Percentiles rank a stretch among this genome's conserved stretches.
Evolutionary conservation across 2,329 filamentous ascomycete genomes (phyloP).

Genomic region (Fusarium agapanthi): DNA sequence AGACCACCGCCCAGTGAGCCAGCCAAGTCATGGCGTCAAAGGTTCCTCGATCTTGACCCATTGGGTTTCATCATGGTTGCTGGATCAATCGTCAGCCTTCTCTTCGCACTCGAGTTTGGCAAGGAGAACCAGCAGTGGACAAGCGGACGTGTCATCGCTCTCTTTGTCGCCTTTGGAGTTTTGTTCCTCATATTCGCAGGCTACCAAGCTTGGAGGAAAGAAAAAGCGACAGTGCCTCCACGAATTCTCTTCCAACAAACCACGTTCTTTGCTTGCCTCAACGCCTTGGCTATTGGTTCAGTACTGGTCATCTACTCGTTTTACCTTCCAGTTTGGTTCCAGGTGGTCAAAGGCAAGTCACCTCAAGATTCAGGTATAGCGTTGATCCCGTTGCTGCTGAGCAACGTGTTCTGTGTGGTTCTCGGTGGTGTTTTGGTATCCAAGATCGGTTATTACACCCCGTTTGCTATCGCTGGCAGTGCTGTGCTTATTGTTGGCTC

Average conservation of each 20-base stretch:
- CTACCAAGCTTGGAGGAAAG: constrained; percentile 10
- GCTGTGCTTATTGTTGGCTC: not conserved
- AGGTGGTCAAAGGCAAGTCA: constrained; percentile 10
- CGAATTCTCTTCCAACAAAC: constrained; percentile 6
- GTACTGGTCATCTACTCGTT: constrained; percentile 8
- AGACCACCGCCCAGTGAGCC: not conserved
- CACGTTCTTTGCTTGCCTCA: not conserved
- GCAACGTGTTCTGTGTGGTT: constrained; percentile 10
- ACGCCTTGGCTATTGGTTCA: not conserved
- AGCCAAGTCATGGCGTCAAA: constrained; percentile 4
- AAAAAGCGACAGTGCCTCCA: constrained; percentile 7
- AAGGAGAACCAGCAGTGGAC: constrained; percentile 6
- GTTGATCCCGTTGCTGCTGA: not conserved
- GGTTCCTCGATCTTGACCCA: constrained; percentile 13
- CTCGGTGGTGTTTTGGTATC: constrained; percentile 9
- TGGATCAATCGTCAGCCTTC: constrained; percentile 1
- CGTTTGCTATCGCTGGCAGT: constrained; percentile 8
- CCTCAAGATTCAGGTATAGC: constrained; percentile 3
- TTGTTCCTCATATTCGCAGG: not conserved
- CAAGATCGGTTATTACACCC: not conserved
- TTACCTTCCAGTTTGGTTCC: constrained; percentile 22
- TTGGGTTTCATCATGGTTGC: constrained; percentile 7
- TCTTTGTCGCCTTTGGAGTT: constrained; percentile 1
- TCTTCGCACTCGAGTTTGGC: constrained; percentile 18
- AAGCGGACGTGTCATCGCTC: not conserved